These are phyloP conservation scores for Solanum sparsipilum DNA, from an alignment of 257 asterid genomes.

Conservation along the genomic window DNA sequence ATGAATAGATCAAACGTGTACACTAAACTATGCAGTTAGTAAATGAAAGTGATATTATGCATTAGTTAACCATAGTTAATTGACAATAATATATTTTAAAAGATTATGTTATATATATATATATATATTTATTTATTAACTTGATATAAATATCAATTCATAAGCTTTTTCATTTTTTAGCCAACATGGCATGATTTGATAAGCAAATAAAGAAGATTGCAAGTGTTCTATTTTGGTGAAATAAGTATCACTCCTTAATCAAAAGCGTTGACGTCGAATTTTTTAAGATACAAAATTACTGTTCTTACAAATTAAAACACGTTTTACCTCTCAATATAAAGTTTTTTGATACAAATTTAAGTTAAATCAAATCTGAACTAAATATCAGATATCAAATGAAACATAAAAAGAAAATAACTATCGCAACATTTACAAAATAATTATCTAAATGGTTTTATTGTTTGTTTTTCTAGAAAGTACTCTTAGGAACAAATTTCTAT, in stretches of 20 bases:
- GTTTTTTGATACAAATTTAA: too few species aligned
- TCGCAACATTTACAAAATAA: background rate
- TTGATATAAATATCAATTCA: background rate
- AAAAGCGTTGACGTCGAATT: background rate
- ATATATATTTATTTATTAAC: background rate
- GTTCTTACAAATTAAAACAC: too few species aligned
- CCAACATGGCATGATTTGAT: background rate
- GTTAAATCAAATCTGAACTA: fast-evolving
- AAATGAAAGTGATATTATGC: background rate
- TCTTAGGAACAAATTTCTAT: background rate
- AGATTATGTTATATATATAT: background rate
- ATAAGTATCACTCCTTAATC: background rate
- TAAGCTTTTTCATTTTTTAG: background rate
- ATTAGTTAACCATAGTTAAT: background rate
- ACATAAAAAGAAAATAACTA: background rate
- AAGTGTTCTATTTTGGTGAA: background rate
- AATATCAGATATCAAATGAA: too few species aligned
- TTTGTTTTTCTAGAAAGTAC: background rate
- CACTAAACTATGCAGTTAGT: background rate
- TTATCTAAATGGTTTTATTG: background rate
- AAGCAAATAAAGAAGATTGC: background rate
- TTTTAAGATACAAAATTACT: background rate
- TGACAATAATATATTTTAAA: background rate
- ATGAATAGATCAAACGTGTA: background rate
- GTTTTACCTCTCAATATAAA: background rate